These are phyloP conservation scores for Vigna reflexopilosa DNA, from an alignment of 306 rosid species.

Conservation along the genomic window DNA sequence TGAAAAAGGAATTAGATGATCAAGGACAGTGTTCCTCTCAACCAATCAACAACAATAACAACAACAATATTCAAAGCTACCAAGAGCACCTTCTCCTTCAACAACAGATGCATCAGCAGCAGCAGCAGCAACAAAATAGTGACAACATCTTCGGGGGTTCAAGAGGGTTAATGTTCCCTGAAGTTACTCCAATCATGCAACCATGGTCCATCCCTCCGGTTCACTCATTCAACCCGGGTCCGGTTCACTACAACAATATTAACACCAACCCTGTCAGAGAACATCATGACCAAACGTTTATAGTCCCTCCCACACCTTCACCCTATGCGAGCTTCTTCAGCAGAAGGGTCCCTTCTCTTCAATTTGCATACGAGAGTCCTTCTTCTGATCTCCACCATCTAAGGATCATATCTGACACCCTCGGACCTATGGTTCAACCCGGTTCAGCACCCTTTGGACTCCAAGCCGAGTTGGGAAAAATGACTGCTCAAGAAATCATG, in stretches of 20 bases:
- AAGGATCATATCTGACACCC: slow-evolving; percentile 72
- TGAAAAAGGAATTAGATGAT: slow-evolving; percentile 62
- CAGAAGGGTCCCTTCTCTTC: slow-evolving; percentile 70
- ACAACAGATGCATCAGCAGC: slow-evolving; percentile 63
- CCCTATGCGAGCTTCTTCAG: slow-evolving; percentile 66
- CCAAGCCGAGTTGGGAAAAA: slow-evolving; percentile 81
- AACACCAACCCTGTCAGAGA: slow-evolving; percentile 46
- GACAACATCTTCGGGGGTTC: slow-evolving; percentile 54
- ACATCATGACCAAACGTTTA: slow-evolving; percentile 55
- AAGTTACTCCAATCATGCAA: slow-evolving; percentile 59
- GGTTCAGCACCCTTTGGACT: slow-evolving; percentile 77
- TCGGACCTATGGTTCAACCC: slow-evolving; percentile 68
- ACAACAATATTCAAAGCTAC: slow-evolving; percentile 62
- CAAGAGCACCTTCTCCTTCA: slow-evolving; percentile 73
- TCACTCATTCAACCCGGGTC: slow-evolving; percentile 56
- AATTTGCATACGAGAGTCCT: slow-evolving; percentile 74
- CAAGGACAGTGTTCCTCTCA: slow-evolving; percentile 77
- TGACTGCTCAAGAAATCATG: slow-evolving; percentile 93
- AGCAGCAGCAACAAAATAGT: slow-evolving; percentile 52
- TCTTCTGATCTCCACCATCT: slow-evolving; percentile 64
- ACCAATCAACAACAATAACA: slow-evolving; percentile 48
- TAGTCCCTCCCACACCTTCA: slow-evolving; percentile 58
- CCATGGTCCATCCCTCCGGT: slow-evolving; percentile 78
- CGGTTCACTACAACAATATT: slow-evolving; percentile 36
- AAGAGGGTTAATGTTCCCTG: slow-evolving; percentile 60